phyloP scores from a whole-genome alignment of 805 yeast species.

The Hanseniaspora nectarophila region DNA sequence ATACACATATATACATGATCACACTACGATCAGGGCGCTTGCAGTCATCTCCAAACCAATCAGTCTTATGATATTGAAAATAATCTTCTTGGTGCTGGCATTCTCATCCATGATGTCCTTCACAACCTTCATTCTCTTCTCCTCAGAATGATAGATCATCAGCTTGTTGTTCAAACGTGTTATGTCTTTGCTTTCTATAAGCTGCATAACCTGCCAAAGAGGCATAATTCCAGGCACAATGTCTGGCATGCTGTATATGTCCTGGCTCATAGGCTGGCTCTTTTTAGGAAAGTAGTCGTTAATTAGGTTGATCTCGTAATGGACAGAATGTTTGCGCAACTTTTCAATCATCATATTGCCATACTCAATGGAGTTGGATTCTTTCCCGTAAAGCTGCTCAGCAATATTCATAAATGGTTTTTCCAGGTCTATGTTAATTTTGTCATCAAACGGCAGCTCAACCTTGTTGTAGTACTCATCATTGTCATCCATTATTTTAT shows the following conservation, averaged over 20 bases:
- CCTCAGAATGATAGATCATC: conserved; percentile 21
- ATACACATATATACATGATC: too few relatives aligned
- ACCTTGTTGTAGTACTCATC: conserved; percentile 11
- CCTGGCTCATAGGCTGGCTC: not conserved
- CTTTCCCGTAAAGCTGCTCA: conserved; percentile 32
- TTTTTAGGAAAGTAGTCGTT: conserved; percentile 17
- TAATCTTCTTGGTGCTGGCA: conserved; percentile 20
- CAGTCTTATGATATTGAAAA: conserved; percentile 35
- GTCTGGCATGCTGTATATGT: conserved; percentile 27
- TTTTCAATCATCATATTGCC: conserved; percentile 20
- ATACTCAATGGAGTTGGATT: conserved; percentile 23
- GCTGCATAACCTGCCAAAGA: conserved; percentile 33
- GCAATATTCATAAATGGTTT: conserved; percentile 23
- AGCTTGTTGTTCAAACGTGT: conserved; percentile 21
- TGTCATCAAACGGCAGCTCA: conserved; percentile 16
- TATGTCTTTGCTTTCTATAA: conserved; percentile 27
- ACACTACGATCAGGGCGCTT: conserved; percentile 24
- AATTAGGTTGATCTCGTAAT: conserved; percentile 17
- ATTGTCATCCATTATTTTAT: conserved; percentile 9
- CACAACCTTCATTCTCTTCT: conserved; percentile 23
- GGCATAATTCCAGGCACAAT: conserved; percentile 45
- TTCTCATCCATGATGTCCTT: conserved; percentile 21
- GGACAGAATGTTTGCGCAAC: conserved; percentile 19
- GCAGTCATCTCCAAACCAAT: conserved; percentile 33
- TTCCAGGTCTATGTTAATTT: conserved; percentile 11